Evolutionary conservation across 805 yeast genomes (phyloP), one percentile per base, ranked within the genome.

Genomic region (Cyberlindnera euphorbiiphila): DNA sequence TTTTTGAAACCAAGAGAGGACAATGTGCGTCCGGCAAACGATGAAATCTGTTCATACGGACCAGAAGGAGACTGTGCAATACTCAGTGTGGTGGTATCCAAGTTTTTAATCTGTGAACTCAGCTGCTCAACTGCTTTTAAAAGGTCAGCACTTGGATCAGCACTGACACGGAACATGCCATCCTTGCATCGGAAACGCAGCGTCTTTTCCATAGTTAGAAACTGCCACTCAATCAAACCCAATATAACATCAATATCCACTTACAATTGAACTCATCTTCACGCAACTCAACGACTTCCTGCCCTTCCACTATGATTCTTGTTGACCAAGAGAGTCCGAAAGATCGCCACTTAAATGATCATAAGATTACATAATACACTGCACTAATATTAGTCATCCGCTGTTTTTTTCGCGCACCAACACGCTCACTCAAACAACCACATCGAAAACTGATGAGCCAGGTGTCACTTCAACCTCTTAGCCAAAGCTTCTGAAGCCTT

Each of bases 171-270:
- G 56, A 76, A 77, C 74, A 78, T 81, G 8, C 98, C 98, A 49
- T 85, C 84, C 53, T 76, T 85, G 20, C 93, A 70, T 54, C 96
- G 73, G 61, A 93, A 86, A 53, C 98, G 69, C 16, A 84, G 64
- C 49, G 89, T 74, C 87, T 67, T 11, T 5, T 3, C 14, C 33
- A 6, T 1, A 15, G 43, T 35, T 33, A 32, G 45, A 34, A 18
- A 15, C 18, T 14, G 27, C 12, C 13, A 20, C 10, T 15, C 6
- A 15, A 15, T 19, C 6, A 6, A 12, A 17, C 17, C 12, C 21
- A 18, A 25, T 11, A 18, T 20, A 18, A 16, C n/a, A 8, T 7
- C 31, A 5, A 6, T 16, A 13, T n/a, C n/a, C n/a, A 42, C 46
- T 26, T 24, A 39, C 46, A 29, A 42, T 32, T 15, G 41, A 29